Evolutionary conservation across 805 yeast species (phyloP), one percentile per base, ranked within the genome.

Genomic region (Kuraishia molischiana): DNA sequence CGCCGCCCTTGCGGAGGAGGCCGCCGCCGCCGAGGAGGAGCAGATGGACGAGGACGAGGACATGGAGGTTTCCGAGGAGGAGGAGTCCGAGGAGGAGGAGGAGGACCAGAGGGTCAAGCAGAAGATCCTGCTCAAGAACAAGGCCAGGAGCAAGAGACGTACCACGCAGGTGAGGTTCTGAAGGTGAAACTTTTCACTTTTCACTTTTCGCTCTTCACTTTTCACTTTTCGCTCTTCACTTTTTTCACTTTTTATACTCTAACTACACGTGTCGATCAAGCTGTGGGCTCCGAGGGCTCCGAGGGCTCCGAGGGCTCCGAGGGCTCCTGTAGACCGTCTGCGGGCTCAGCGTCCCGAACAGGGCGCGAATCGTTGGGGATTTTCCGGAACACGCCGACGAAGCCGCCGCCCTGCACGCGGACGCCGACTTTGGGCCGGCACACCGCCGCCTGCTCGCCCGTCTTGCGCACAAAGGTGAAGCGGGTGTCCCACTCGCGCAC

Each of bases 71-170:
- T 67, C 60, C 38, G 71, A 66, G 29, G 67, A 62, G 36, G 73
- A 66, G 45, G 82, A 76, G 49, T 77, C 62, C 42, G 65, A 61
- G 42, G 54, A 54, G 28, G 66, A 65, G 44, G 69, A 64, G 47
- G 64, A 50, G 51, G 61, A 72, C 56, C 65, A 53, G 53, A 59
- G 51, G 57, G 68, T 64, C 52, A 72, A 70, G 52, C 69, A 68
- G 53, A 72, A 71, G 68, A 73, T 79, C 19, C 51, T 72, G 53
- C 69, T 78, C 61, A 81, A 72, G 73, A 79, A 79, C 66, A 76
- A 74, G 67, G 65, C 72, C 56, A 66, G 56, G 57, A 59, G 31
- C 31, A 28, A 28, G 31, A 28, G 13, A 14, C 31, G 17, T 14
- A 14, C 31, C 17, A 14, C 31, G 14, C 26, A 22, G 26, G 26